Percentiles rank a stretch among this genome's conserved stretches.
Evolutionary conservation across 768 basidiomycete species (phyloP).

Genomic region (Plicaturopsis crispa): DNA sequence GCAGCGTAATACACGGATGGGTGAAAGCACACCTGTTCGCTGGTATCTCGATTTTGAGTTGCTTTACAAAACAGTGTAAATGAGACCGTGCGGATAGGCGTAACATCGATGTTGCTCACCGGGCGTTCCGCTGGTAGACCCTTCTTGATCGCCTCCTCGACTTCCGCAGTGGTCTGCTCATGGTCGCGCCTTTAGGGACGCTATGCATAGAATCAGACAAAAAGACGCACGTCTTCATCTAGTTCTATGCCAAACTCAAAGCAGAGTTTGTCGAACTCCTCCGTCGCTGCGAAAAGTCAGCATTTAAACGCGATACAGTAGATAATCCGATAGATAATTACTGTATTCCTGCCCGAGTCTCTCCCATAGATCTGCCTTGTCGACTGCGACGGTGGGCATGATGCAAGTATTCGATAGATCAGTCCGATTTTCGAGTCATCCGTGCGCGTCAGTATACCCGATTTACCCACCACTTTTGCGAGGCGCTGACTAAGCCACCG

Average conservation of each 20-base stretch:
- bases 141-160: constrained; percentile 74
- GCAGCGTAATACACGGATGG: constrained; percentile 4
- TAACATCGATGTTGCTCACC: constrained; percentile 40
- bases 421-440: too few relatives aligned
- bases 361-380: constrained; percentile 92
- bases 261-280: constrained; percentile 91
- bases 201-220: not conserved
- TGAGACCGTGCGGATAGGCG: not conserved
- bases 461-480: too few relatives aligned
- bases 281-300: constrained; percentile 53
- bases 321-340: constrained; percentile 25
- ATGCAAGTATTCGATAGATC: constrained; percentile 6
- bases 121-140: constrained; percentile 82
- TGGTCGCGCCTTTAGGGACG: constrained; percentile 1
- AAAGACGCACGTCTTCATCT: constrained; percentile 86
- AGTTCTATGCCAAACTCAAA: constrained; percentile 98
- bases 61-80: constrained; percentile 34
- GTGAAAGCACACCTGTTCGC: constrained; percentile 70
- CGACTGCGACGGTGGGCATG: constrained; percentile 96
- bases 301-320: constrained; percentile 4
- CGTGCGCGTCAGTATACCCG: too few relatives aligned
- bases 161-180: constrained; percentile 78
- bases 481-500: not conserved
- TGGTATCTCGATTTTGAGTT: constrained; percentile 98
- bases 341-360: constrained; percentile 80